Evolutionary conservation across 441 rosid species (phyloP), one percentile per base, ranked within the genome.

Genomic region (Geranium incanum): DNA sequence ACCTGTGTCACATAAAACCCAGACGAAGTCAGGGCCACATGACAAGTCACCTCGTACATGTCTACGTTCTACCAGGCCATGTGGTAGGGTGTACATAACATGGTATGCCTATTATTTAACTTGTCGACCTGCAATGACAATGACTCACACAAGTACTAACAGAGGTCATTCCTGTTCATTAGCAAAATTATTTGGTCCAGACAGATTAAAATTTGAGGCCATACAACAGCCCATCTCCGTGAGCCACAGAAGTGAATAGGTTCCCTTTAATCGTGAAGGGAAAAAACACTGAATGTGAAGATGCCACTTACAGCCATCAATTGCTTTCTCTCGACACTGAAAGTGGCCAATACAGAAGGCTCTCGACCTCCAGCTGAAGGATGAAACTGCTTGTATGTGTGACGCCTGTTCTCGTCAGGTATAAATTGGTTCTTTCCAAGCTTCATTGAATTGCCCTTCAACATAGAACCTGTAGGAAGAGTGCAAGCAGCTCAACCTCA

Each of bases 151-250:
- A 28, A 28, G 33, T 28, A 28, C 33, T 28, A 28, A 28, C 33
- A 28, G 33, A 28, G 33, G 33, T 28, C 33, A 28, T 28, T 28
- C 33, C 33, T 28, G 33, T 28, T 28, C 33, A 28, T 28, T 28
- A 28, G 33, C 33, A 28, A 28, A 28, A 28, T 28, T 28, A 28
- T 28, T 28, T 28, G 33, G 33, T 28, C 33, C 33, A 28, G 33
- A 28, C 3, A 23, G 63, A 36, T 57, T 36, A 33, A 74, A 60
- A 67, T 65, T 66, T 19, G 41, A 50, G 3, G 77, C 68, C 66
- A 80, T 96, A 70, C 88, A 93, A 74, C 88, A 93, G 73, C 91
- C 87, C 43, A 93, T 84, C 83, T 93, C 93, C 89, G 85, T 88
- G 80, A 50, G 73, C n/a, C 68, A 41, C 48, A 36, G 41, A 70